Conservation (phyloP, 2,329 filamentous ascomycete species). For the Pyrenophora teres region DNA sequence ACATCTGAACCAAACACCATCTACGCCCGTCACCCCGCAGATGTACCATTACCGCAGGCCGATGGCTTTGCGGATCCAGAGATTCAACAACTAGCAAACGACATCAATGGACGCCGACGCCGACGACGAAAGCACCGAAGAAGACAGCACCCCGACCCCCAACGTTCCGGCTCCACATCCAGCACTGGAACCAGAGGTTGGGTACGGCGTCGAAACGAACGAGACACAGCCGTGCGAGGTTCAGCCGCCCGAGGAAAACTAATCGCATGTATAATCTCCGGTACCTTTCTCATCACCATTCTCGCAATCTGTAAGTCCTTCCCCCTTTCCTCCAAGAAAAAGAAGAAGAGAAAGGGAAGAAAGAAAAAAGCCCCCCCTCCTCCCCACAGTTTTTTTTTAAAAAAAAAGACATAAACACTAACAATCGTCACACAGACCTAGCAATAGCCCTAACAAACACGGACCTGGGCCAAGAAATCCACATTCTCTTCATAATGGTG, state of each 20-base stretch:
- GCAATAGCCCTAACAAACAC: conserved; percentile 70
- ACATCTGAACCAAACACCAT: conserved; percentile 25
- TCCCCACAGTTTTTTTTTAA: too few relatives aligned
- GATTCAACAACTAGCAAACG: conserved; percentile 54
- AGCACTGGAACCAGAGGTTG: conserved; percentile 21
- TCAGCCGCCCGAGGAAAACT: conserved; percentile 40
- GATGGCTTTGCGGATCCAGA: conserved; percentile 56
- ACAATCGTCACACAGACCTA: conserved; percentile 62
- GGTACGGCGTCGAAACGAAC: conserved; percentile 33
- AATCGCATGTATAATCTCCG: conserved; percentile 64
- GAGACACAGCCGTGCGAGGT: conserved; percentile 28
- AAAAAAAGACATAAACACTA: too few relatives aligned
- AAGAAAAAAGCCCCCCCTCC: background rate
- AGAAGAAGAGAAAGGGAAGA: background rate
- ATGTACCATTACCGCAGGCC: conserved; percentile 31
- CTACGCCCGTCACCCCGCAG: conserved; percentile 41
- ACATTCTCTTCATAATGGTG: conserved; percentile 78
- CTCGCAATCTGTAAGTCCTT: conserved; percentile 67
- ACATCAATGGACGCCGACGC: conserved; percentile 49
- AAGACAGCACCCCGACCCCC: conserved; percentile 33
- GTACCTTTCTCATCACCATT: conserved; percentile 63
- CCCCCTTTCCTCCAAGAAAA: too few relatives aligned
- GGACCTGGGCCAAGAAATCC: conserved; percentile 70
- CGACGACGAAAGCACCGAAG: conserved; percentile 39
- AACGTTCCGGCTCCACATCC: conserved; percentile 14